phyloP scores from a whole-genome alignment of 768 basidiomycete genomes.

The Gloeophyllum trabeum region DNA sequence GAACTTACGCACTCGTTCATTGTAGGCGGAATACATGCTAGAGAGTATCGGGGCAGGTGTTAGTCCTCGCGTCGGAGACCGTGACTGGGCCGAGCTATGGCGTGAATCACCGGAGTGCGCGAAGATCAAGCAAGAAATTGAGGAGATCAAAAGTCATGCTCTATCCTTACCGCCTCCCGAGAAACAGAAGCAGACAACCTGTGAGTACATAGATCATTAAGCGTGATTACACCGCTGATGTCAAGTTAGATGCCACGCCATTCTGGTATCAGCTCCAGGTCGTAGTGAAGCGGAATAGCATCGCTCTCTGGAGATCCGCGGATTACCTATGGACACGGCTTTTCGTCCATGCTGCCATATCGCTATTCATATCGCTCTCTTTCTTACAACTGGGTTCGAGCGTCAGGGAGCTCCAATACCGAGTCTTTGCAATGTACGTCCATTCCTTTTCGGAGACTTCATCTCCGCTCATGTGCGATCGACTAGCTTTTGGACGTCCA shows the following conservation, averaged over 20 bases:
- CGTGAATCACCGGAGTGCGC: slow-evolving; percentile 51
- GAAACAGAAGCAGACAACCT: not conserved
- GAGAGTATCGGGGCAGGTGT: slow-evolving; percentile 84
- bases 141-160: slow-evolving; percentile 22
- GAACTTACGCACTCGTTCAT: slow-evolving; percentile 14
- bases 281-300: not conserved
- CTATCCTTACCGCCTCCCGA: not conserved
- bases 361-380: not conserved
- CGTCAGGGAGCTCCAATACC: not conserved
- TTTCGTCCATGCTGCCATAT: slow-evolving; percentile 25
- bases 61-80: slow-evolving; percentile 56
- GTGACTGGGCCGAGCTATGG: slow-evolving; percentile 88
- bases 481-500: not conserved
- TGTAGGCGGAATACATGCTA: slow-evolving; percentile 49
- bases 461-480: not conserved
- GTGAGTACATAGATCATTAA: not conserved
- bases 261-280: slow-evolving; percentile 49
- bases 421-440: not conserved
- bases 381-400: slow-evolving; percentile 30
- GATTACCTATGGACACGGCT: not conserved
- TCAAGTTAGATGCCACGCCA: slow-evolving; percentile 51
- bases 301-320: not conserved
- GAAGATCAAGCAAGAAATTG: slow-evolving; percentile 28
- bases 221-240: too few relatives aligned
- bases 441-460: not conserved